phyloP scores from a whole-genome alignment of 169 alveolate species.

The Amoebophrya sp. region DNA sequence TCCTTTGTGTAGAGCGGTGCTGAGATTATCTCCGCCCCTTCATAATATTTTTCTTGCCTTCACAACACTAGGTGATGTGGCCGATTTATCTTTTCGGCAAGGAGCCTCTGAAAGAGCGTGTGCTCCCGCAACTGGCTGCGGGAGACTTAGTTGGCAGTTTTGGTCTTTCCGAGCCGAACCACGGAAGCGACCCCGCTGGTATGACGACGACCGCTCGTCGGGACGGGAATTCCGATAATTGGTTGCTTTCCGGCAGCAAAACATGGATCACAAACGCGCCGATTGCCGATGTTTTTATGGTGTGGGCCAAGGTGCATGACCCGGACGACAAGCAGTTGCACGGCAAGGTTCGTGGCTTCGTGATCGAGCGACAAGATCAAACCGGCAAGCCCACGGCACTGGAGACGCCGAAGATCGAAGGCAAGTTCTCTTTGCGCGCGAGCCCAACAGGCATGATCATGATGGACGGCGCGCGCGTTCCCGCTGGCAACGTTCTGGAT shows the following conservation, averaged over 20 bases:
- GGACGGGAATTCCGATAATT: constrained; percentile 59
- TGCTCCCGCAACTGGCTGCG: constrained; percentile 60
- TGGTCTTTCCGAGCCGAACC: constrained; percentile 72
- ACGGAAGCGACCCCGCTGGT: constrained; percentile 67
- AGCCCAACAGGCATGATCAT: constrained; percentile 67
- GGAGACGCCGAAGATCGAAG: constrained; percentile 64
- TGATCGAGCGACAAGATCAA: constrained; percentile 58
- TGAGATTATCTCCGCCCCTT: too few relatives aligned
- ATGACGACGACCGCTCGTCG: constrained; percentile 62
- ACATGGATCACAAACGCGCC: constrained; percentile 73
- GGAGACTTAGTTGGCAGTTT: constrained; percentile 66
- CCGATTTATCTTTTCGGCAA: constrained; percentile 61
- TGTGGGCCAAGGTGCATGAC: constrained; percentile 59
- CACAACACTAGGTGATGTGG: constrained; percentile 59
- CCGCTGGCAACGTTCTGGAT: constrained; percentile 53
- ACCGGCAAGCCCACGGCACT: too few relatives aligned
- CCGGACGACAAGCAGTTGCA: constrained; percentile 45
- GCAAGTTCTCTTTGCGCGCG: constrained; percentile 64
- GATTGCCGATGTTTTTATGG: constrained; percentile 64
- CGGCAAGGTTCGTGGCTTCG: constrained; percentile 61
- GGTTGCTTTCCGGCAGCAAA: constrained; percentile 60
- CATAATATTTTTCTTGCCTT: too few relatives aligned
- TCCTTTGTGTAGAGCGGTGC: too few relatives aligned
- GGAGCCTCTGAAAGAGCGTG: constrained; percentile 53
- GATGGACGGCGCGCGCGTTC: constrained; percentile 69